Evolutionary conservation across 148 eudicot species (phyloP).

Genomic region (Vaccinium darrowii): DNA sequence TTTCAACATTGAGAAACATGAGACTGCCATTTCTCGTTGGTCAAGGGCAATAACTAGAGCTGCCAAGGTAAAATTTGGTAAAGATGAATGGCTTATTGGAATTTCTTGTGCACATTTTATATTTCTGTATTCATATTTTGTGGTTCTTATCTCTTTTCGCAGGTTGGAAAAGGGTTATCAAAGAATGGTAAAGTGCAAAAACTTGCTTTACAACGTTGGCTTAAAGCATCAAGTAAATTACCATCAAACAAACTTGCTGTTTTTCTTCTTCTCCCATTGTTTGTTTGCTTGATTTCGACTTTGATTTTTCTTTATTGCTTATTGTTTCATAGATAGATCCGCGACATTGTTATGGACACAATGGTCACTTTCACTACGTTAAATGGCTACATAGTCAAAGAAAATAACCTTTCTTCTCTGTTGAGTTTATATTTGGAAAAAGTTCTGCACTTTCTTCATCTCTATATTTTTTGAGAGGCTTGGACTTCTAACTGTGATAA

Average conservation of each 20-base stretch:
- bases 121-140: neutral
- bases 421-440: conserved; percentile 26
- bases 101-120: neutral
- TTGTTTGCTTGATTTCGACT: conserved; percentile 12
- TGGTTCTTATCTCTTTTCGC: conserved; percentile 17
- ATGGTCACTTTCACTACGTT: conserved; percentile 77
- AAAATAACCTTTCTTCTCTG: conserved; percentile 97
- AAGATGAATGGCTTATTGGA: neutral
- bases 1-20: conserved; percentile 79
- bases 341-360: conserved; percentile 96
- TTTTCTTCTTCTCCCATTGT: neutral
- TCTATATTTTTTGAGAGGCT: neutral
- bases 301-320: neutral
- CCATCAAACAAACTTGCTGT: neutral
- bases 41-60: conserved; percentile 90
- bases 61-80: conserved; percentile 62
- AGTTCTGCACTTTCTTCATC: neutral
- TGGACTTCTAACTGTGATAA: neutral
- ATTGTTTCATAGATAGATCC: conserved; percentile 82
- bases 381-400: conserved; percentile 87
- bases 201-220: conserved; percentile 94
- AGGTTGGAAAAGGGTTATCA: conserved; percentile 90
- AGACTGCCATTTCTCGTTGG: conserved; percentile 98
- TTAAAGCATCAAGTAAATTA: conserved; percentile 71
- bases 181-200: conserved; percentile 83